These are phyloP conservation scores for Pseudopithomyces chartarum DNA, from an alignment of 2,329 filamentous ascomycete species.

Conservation along the genomic window DNA sequence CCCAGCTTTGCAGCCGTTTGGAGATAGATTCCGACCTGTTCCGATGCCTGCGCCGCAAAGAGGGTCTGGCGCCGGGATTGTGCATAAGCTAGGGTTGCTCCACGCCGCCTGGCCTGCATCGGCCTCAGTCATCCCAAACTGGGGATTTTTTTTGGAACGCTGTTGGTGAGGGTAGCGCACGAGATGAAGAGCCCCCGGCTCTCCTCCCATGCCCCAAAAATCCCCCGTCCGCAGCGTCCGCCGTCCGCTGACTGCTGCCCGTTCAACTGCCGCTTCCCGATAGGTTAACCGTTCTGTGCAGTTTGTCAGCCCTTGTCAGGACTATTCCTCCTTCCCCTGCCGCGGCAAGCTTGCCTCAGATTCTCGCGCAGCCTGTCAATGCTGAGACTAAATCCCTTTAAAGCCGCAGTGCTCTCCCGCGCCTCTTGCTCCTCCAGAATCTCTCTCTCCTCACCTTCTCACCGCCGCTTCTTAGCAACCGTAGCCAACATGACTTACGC, in stretches of 20 bases:
- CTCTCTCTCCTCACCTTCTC: conserved; percentile 20
- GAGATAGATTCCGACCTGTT: conserved; percentile 16
- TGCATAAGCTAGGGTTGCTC: conserved; percentile 8
- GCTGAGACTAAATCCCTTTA: conserved; percentile 42
- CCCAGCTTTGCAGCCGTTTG: neutral
- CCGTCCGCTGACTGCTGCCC: conserved; percentile 17
- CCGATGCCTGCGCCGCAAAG: conserved; percentile 15
- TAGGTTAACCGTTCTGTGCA: conserved; percentile 25
- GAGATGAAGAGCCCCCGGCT: conserved; percentile 14
- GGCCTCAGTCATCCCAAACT: conserved; percentile 5
- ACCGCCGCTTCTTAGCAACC: conserved; percentile 39
- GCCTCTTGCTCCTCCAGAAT: conserved; percentile 13
- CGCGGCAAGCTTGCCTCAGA: conserved; percentile 27
- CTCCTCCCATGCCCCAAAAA: conserved; percentile 17
- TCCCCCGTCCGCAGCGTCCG: conserved; percentile 12
- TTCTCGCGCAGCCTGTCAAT: conserved; percentile 38
- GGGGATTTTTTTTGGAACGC: conserved; percentile 25
- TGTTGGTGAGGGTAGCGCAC: conserved; percentile 8
- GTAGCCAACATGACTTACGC: conserved; percentile 42
- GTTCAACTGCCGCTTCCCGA: conserved; percentile 26
- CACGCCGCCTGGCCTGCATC: neutral
- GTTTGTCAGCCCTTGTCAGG: conserved; percentile 10
- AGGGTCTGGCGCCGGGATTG: conserved; percentile 1
- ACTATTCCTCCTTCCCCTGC: conserved; percentile 29
- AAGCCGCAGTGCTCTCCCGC: conserved; percentile 33